Percentiles rank a stretch among this genome's conserved stretches.
These are phyloP conservation scores for Boeremia exigua DNA, from an alignment of 2,329 filamentous ascomycete genomes.

Conservation along the genomic window DNA sequence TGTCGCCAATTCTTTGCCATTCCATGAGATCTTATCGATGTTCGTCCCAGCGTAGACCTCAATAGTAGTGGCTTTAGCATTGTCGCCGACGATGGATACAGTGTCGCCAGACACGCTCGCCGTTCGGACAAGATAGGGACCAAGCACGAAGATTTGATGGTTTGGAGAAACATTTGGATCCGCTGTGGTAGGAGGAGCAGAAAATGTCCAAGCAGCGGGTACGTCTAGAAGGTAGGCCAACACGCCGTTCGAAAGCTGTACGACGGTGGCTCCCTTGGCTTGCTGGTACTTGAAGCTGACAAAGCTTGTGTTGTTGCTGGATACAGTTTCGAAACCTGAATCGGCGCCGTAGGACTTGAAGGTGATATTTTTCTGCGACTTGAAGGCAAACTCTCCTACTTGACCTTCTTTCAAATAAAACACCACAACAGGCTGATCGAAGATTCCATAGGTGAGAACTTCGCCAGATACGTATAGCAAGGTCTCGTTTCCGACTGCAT, in stretches of 20 bases:
- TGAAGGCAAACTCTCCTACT: conserved; percentile 58
- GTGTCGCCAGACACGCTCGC: conserved; percentile 48
- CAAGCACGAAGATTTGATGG: conserved; percentile 50
- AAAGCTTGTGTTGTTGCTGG: conserved; percentile 21
- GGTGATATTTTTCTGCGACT: conserved; percentile 45
- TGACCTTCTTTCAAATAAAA: conserved; percentile 59
- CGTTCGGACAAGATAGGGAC: conserved; percentile 46
- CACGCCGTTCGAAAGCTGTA: conserved; percentile 59
- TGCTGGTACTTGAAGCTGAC: conserved; percentile 56
- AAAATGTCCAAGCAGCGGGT: conserved; percentile 62
- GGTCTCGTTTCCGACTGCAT: conserved; percentile 54
- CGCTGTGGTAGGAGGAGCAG: conserved; percentile 57
- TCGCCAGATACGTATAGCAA: conserved; percentile 61
- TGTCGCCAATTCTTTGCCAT: conserved; percentile 52
- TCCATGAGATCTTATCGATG: conserved; percentile 50
- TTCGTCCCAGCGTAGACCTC: conserved; percentile 45
- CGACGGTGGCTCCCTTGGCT: conserved; percentile 52
- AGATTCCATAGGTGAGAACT: conserved; percentile 57
- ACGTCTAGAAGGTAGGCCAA: conserved; percentile 61
- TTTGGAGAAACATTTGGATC: conserved; percentile 54
- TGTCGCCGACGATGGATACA: conserved; percentile 58
- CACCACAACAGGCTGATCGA: conserved; percentile 56
- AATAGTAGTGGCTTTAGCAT: conserved; percentile 51
- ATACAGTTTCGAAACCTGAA: conserved; percentile 43
- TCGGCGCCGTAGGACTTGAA: conserved; percentile 51